phyloP scores from a whole-genome alignment of 2,329 filamentous ascomycete species.

The Karstenula rhodostoma region DNA sequence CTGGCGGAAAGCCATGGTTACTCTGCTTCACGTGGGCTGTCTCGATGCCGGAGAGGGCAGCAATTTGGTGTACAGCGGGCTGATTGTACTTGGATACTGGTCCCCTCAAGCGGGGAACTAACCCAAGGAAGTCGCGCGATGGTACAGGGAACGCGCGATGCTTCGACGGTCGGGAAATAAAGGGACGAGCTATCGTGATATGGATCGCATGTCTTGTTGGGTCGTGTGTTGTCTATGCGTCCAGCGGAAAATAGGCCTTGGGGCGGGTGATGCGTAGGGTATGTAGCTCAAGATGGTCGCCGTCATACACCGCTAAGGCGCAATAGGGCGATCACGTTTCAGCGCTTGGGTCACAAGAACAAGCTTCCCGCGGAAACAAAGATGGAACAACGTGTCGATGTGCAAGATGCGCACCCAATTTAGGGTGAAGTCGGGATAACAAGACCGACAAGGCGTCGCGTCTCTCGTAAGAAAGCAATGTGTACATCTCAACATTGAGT shows the following conservation, averaged over 20 bases:
- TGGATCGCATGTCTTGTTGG: slow-evolving; percentile 30
- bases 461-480: neutral
- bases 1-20: slow-evolving; percentile 49
- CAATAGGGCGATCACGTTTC: slow-evolving; percentile 17
- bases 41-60: slow-evolving; percentile 20
- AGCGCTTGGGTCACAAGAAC: slow-evolving; percentile 19
- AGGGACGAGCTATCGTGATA: neutral
- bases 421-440: neutral
- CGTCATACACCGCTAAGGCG: slow-evolving; percentile 20
- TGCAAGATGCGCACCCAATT: neutral
- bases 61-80: slow-evolving; percentile 18
- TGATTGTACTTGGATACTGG: neutral
- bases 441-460: neutral
- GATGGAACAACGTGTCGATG: slow-evolving; percentile 14
- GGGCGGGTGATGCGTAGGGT: slow-evolving; percentile 10
- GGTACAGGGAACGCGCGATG: neutral
- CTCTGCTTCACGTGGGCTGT: slow-evolving; percentile 19
- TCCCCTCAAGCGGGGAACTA: neutral
- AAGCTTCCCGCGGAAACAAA: slow-evolving; percentile 22
- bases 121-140: neutral
- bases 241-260: slow-evolving; percentile 26
- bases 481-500: neutral
- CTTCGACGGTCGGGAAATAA: neutral
- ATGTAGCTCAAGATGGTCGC: slow-evolving; percentile 11
- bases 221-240: slow-evolving; percentile 23